A percentile compares a stretch with the other conserved stretches of the same genome.
Evolutionary conservation across 352 stramenopile species (phyloP).

Genomic region (Globisporangium recalcitrans): DNA sequence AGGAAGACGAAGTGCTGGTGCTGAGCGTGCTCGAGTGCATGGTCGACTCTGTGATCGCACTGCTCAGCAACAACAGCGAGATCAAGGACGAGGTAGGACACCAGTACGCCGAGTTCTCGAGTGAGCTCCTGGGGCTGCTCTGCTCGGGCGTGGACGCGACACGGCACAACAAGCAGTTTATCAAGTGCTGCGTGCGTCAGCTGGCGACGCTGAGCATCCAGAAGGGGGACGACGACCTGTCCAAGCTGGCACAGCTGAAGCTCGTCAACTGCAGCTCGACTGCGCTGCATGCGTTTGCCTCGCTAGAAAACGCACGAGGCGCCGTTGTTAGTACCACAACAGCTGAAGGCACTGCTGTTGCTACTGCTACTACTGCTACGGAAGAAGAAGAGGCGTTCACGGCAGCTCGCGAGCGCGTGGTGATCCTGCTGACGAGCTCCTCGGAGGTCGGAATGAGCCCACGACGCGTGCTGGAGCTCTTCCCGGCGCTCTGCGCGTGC

Average conservation of each 20-base stretch:
- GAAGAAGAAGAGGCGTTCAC: constrained; percentile 7
- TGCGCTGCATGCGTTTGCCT: constrained; percentile 40
- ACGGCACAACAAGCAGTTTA: constrained; percentile 50
- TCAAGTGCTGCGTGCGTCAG: constrained; percentile 74
- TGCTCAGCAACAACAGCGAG: constrained; percentile 33
- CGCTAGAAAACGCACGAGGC: constrained; percentile 27
- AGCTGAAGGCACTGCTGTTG: neutral
- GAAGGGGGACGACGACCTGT: constrained; percentile 39
- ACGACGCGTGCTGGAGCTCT: constrained; percentile 66
- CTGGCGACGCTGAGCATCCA: constrained; percentile 71
- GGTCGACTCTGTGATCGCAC: constrained; percentile 59
- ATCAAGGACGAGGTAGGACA: constrained; percentile 16
- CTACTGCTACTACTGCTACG: neutral
- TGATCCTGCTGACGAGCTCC: constrained; percentile 58
- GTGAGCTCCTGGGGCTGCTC: constrained; percentile 52
- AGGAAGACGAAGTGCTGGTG: constrained; percentile 76
- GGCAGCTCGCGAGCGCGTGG: constrained; percentile 51
- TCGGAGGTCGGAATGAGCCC: constrained; percentile 49
- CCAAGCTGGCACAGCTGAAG: constrained; percentile 37
- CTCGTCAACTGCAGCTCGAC: constrained; percentile 59
- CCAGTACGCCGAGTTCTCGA: constrained; percentile 36
- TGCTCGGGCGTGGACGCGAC: constrained; percentile 53
- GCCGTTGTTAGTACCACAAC: neutral
- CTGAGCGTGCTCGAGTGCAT: constrained; percentile 72
- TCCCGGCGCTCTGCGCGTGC: constrained; percentile 66